These are phyloP conservation scores for Candida ponderosae DNA, from an alignment of 805 yeast species.

Conservation along the genomic window DNA sequence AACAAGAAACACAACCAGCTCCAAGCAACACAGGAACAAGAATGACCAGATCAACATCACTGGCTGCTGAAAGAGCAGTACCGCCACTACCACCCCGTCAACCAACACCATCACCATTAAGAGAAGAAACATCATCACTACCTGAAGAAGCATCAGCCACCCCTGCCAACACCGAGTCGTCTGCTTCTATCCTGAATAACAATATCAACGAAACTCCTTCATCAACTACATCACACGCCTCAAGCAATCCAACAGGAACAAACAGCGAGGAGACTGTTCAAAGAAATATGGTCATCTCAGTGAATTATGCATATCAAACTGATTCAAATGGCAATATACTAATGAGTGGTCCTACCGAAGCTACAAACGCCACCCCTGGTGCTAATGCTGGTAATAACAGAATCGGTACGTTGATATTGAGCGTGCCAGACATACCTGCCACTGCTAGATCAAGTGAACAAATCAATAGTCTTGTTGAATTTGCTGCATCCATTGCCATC, in stretches of 20 bases:
- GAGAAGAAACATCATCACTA: not conserved
- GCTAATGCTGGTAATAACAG: conserved; percentile 19
- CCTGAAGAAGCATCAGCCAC: not conserved
- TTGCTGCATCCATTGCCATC: conserved; percentile 67
- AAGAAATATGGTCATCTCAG: conserved; percentile 32
- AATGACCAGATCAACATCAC: not conserved
- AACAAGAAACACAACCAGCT: not conserved
- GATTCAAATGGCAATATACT: not conserved
- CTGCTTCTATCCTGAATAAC: not conserved
- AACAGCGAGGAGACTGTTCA: conserved; percentile 2
- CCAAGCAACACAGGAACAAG: not conserved
- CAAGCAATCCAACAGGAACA: no score
- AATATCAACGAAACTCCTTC: not conserved
- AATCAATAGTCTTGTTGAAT: conserved; percentile 49
- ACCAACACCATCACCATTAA: not conserved
- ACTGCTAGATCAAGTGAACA: conserved; percentile 49
- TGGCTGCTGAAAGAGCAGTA: not conserved
- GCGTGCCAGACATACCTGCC: conserved; percentile 58
- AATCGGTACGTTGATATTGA: conserved; percentile 53
- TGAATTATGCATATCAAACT: conserved; percentile 26
- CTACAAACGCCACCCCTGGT: conserved; percentile 3
- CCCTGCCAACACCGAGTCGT: not conserved
- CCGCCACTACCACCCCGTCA: not conserved
- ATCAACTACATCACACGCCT: not conserved
- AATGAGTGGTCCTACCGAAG: not conserved